A percentile compares a stretch with the other conserved stretches of the same genome.
phyloP scores from a whole-genome alignment of 331 rosid genomes.

The Quercus tomentella region DNA sequence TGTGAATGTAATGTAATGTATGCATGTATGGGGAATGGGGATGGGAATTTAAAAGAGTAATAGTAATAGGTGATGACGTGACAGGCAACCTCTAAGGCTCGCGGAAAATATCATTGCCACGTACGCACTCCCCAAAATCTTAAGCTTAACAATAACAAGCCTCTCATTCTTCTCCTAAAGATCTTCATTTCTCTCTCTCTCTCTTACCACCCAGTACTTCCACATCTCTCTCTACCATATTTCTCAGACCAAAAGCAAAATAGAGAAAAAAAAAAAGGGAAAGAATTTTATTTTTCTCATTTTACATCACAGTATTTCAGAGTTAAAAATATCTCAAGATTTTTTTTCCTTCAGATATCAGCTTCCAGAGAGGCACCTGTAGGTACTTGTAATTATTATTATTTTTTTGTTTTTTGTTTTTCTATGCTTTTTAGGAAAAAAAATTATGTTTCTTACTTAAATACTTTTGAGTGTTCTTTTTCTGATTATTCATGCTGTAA shows the following conservation, averaged over 20 bases:
- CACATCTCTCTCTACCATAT: slow-evolving; percentile 11
- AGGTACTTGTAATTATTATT: slow-evolving; percentile 19
- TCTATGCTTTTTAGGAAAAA: neutral
- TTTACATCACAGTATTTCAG: neutral
- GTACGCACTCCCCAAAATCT: slow-evolving; percentile 46
- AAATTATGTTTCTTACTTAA: neutral
- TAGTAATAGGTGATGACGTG: slow-evolving; percentile 27
- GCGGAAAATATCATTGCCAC: slow-evolving; percentile 98
- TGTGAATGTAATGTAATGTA: neutral
- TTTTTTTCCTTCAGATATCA: neutral
- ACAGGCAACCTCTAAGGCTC: slow-evolving; percentile 33
- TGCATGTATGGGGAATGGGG: neutral
- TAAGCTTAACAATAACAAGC: slow-evolving; percentile 38
- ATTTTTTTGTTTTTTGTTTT: neutral
- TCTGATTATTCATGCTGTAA: neutral
- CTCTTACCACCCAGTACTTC: slow-evolving; percentile 31
- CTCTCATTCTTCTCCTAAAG: slow-evolving; percentile 40
- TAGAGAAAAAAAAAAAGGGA: neutral
- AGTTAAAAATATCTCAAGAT: neutral
- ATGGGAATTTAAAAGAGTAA: too few relatives aligned
- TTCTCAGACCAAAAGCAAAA: slow-evolving; percentile 1
- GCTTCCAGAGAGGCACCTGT: neutral
- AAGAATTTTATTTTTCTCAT: neutral
- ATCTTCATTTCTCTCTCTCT: slow-evolving; percentile 41
- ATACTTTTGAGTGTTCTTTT: neutral